A percentile compares a stretch with the other conserved stretches of the same genome.
Evolutionary conservation across 2,329 filamentous ascomycete species (phyloP).

Genomic region (Cladophialophora psammophila): DNA sequence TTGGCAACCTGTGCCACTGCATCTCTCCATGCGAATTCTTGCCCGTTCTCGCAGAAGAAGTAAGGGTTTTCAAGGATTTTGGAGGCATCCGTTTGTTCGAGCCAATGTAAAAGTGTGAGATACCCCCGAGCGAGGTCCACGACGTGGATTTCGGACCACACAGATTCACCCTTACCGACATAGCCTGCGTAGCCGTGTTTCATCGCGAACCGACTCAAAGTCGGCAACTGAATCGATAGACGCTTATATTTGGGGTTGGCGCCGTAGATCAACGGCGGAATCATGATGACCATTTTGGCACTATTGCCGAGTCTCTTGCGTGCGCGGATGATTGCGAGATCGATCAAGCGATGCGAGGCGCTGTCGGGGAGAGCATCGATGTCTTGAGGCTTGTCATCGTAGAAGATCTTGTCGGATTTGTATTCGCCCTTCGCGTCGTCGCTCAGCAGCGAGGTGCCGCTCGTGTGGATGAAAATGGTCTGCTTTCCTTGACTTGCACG

Average conservation of each 20-base stretch:
- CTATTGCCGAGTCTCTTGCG: slow-evolving; percentile 48
- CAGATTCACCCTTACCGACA: slow-evolving; percentile 53
- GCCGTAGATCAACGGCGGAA: slow-evolving; percentile 59
- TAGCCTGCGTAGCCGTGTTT: slow-evolving; percentile 58
- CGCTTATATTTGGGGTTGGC: slow-evolving; percentile 49
- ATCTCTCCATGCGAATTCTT: slow-evolving; percentile 56
- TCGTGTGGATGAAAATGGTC: slow-evolving; percentile 60
- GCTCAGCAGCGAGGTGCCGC: slow-evolving; percentile 52
- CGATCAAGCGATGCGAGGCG: slow-evolving; percentile 56
- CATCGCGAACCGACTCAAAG: slow-evolving; percentile 56
- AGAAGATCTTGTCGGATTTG: slow-evolving; percentile 52
- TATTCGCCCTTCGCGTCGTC: slow-evolving; percentile 48
- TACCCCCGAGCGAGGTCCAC: slow-evolving; percentile 57
- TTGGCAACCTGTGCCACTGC: slow-evolving; percentile 50
- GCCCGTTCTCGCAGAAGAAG: slow-evolving; percentile 58
- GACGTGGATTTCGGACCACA: slow-evolving; percentile 58
- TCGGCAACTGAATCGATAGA: slow-evolving; percentile 58
- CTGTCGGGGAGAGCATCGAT: slow-evolving; percentile 53
- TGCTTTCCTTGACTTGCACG: slow-evolving; percentile 48
- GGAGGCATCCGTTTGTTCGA: slow-evolving; percentile 47
- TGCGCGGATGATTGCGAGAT: slow-evolving; percentile 53
- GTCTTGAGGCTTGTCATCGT: slow-evolving; percentile 50
- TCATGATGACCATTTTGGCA: slow-evolving; percentile 58
- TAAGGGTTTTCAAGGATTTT: slow-evolving; percentile 55
- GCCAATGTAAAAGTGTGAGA: slow-evolving; percentile 54